A percentile compares a stretch with the other conserved stretches of the same genome.
Evolutionary conservation across 495 filamentous ascomycete genomes (phyloP).

Genomic region (Neurospora sp.): DNA sequence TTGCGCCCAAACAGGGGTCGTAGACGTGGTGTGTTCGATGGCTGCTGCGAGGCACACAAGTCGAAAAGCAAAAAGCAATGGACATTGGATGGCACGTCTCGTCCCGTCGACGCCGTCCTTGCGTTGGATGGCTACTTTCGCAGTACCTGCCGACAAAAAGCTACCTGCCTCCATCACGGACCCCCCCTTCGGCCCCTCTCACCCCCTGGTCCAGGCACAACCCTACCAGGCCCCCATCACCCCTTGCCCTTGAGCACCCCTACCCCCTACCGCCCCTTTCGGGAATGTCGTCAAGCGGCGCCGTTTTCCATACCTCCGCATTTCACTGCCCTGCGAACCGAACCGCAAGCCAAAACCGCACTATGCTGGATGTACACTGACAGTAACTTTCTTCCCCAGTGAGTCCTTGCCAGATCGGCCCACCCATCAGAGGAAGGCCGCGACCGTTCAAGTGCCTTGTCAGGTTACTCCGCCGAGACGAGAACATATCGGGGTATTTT

Average conservation of each 20-base stretch:
- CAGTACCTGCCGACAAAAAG: background rate
- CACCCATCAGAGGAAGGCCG: background rate
- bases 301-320: conserved; percentile 23
- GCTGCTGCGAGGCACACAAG: background rate
- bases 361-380: background rate
- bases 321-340: conserved; percentile 11
- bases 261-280: conserved; percentile 12
- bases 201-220: conserved; percentile 2
- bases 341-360: conserved; percentile 6
- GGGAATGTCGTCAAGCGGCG: conserved; percentile 24
- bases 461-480: background rate
- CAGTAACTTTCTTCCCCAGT: background rate
- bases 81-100: background rate
- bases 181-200: background rate
- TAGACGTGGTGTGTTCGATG: background rate
- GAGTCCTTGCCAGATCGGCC: conserved; percentile 12
- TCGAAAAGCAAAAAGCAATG: background rate
- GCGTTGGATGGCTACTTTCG: background rate
- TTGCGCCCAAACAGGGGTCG: background rate
- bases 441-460: background rate
- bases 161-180: background rate
- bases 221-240: background rate
- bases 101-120: background rate
- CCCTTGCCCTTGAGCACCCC: background rate
- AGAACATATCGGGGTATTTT: background rate